These are phyloP conservation scores for Obelidium mucronatum DNA, from an alignment of 192 early-diverging fungal species.

Conservation along the genomic window DNA sequence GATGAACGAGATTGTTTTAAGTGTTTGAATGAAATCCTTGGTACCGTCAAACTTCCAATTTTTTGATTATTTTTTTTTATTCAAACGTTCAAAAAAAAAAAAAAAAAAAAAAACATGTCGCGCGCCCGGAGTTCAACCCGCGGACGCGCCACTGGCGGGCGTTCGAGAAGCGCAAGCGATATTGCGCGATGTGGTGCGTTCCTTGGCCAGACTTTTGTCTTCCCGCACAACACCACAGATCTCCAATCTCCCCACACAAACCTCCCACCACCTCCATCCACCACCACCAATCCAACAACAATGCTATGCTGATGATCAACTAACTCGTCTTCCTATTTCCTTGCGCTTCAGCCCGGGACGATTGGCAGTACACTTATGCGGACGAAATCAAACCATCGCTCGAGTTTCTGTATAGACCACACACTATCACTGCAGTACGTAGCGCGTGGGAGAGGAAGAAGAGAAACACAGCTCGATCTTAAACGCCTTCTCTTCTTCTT, in stretches of 20 bases:
- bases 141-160: not conserved
- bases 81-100: not conserved
- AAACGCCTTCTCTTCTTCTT: too few relatives aligned
- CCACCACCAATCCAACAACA: too few relatives aligned
- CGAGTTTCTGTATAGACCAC: conserved; percentile 56
- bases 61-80: not conserved
- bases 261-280: too few relatives aligned
- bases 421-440: conserved; percentile 45
- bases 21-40: conserved; percentile 5
- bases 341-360: too few relatives aligned
- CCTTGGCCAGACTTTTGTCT: not conserved
- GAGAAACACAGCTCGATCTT: too few relatives aligned
- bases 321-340: too few relatives aligned
- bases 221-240: too few relatives aligned
- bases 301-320: too few relatives aligned
- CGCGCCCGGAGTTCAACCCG: not conserved
- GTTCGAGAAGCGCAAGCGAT: not conserved
- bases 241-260: too few relatives aligned
- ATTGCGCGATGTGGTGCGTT: not conserved
- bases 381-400: conserved; percentile 53
- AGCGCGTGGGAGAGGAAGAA: not conserved
- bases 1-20: not conserved
- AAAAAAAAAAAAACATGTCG: not conserved
- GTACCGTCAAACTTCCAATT: too few relatives aligned
- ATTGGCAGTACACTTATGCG: conserved; percentile 51